A percentile compares a stretch with the other conserved stretches of the same genome.
These are phyloP conservation scores for Extremus antarcticus DNA, from an alignment of 495 filamentous ascomycete genomes.

Conservation along the genomic window DNA sequence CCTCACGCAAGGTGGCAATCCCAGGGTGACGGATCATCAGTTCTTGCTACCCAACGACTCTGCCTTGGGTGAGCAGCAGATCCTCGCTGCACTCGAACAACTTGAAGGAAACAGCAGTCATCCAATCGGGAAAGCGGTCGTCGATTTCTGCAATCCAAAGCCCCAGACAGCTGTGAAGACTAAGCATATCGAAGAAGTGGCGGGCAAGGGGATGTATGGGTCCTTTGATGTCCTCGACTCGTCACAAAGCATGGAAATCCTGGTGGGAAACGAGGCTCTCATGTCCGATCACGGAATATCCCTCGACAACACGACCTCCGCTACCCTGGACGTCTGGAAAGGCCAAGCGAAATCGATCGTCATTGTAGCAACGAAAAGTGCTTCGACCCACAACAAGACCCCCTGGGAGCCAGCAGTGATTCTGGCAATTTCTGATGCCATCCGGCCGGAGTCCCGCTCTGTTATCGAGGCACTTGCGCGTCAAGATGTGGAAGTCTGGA, in stretches of 20 bases:
- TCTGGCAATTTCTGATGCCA: slow-evolving; percentile 46
- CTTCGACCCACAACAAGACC: background rate
- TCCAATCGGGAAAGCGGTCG: slow-evolving; percentile 76
- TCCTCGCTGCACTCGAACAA: slow-evolving; percentile 46
- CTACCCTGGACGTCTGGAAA: slow-evolving; percentile 25
- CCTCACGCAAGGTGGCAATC: slow-evolving; percentile 72
- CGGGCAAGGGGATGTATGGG: slow-evolving; percentile 74
- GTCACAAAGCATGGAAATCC: slow-evolving; percentile 42
- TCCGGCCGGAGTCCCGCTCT: slow-evolving; percentile 61
- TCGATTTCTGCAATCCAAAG: slow-evolving; percentile 44
- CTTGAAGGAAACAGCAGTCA: slow-evolving; percentile 80
- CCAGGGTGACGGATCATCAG: slow-evolving; percentile 62
- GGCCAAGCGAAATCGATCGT: slow-evolving; percentile 28
- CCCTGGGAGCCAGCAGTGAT: slow-evolving; percentile 21
- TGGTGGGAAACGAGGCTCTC: slow-evolving; percentile 77
- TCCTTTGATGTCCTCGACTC: slow-evolving; percentile 38
- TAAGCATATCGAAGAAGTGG: slow-evolving; percentile 56
- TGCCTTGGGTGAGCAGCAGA: slow-evolving; percentile 27
- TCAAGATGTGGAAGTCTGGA: slow-evolving; percentile 64
- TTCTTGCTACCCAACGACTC: slow-evolving; percentile 40
- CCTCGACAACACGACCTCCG: slow-evolving; percentile 6
- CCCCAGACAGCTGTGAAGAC: slow-evolving; percentile 24
- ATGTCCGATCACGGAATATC: slow-evolving; percentile 35
- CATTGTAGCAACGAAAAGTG: slow-evolving; percentile 16
- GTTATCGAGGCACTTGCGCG: slow-evolving; percentile 59